Conservation (phyloP, 108 stramenopile genomes). For the Nitzschia sp. region DNA sequence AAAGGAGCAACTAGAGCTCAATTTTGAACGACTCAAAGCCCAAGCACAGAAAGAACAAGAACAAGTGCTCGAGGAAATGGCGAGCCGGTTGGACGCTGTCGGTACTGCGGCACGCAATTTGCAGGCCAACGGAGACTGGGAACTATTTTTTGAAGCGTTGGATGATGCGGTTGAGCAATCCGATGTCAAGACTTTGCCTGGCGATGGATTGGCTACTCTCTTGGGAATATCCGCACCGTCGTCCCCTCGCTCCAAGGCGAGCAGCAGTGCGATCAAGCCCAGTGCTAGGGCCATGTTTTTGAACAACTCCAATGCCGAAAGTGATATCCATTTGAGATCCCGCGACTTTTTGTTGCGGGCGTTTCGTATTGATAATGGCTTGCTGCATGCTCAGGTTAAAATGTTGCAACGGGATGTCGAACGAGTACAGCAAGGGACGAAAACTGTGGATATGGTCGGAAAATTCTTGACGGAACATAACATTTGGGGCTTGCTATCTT, state of each 20-base stretch:
- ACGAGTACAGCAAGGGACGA: conserved; percentile 22
- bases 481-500: conserved; percentile 27
- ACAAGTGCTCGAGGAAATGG: conserved; percentile 8
- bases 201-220: conserved; percentile 1
- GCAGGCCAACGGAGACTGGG: conserved; percentile 32
- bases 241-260: not conserved
- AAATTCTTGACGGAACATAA: conserved; percentile 41
- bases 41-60: conserved; percentile 18
- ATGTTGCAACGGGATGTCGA: conserved; percentile 39
- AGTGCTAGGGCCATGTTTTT: conserved; percentile 26
- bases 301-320: not conserved
- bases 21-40: conserved; percentile 11
- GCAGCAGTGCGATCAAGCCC: conserved; percentile 15
- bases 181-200: not conserved
- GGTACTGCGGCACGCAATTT: conserved; percentile 17
- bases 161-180: conserved; percentile 12
- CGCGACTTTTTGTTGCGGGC: conserved; percentile 32
- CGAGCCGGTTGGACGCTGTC: conserved; percentile 24
- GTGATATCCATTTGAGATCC: conserved; percentile 10
- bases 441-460: conserved; percentile 18
- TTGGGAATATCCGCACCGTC: not conserved
- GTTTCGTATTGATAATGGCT: conserved; percentile 46
- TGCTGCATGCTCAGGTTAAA: conserved; percentile 31
- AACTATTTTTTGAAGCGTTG: conserved; percentile 36
- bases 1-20: conserved; percentile 25